Conservation (phyloP, 2,329 filamentous ascomycete genomes). For the Colletotrichum horii region DNA sequence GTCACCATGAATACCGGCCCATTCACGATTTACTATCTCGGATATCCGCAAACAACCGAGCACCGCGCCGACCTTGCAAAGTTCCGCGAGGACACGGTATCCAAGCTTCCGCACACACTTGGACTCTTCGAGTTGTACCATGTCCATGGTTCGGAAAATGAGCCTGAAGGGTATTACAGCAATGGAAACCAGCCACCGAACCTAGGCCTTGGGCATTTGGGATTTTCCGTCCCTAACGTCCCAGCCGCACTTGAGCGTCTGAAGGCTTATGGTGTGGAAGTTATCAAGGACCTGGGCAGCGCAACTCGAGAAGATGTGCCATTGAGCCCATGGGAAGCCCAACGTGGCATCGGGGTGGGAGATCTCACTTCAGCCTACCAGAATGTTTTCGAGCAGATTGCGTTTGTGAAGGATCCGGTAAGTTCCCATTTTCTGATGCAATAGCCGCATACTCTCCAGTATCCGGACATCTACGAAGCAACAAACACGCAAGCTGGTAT, state of each 20-base stretch:
- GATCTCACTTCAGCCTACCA: neutral
- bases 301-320: neutral
- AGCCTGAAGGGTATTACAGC: neutral
- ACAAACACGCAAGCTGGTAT: too few species aligned
- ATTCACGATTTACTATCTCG: fast-evolving
- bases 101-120: neutral
- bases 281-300: neutral
- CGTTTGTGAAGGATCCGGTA: neutral
- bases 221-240: neutral
- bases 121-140: neutral
- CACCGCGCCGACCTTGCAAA: neutral
- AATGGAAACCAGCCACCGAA: neutral
- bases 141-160: neutral
- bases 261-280: neutral
- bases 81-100: neutral
- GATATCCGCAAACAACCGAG: neutral
- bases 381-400: neutral
- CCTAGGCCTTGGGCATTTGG: neutral
- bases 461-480: too few species aligned
- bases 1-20: neutral
- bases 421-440: too few species aligned
- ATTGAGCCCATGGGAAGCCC: neutral
- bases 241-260: neutral
- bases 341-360: neutral
- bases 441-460: too few species aligned